Conservation (phyloP, 768 basidiomycete genomes). For the Podaxis carcinomalis region DNA sequence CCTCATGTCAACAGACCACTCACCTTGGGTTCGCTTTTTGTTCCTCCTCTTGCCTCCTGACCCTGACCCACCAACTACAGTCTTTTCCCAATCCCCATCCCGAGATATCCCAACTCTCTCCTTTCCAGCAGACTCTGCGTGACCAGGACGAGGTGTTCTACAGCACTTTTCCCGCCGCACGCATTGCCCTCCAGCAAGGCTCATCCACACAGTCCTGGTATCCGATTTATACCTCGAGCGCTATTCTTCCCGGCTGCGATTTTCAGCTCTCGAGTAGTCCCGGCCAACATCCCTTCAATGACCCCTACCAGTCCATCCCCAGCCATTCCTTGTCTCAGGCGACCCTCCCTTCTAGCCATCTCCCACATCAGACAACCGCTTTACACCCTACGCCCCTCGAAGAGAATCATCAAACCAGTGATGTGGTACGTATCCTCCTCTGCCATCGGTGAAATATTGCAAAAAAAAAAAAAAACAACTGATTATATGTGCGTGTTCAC, state of each 20-base stretch:
- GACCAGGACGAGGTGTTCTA: conserved; percentile 37
- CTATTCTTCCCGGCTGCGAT: background rate
- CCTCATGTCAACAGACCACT: no score
- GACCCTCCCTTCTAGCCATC: background rate
- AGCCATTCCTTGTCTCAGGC: background rate
- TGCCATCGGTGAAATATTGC: background rate
- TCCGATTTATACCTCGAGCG: background rate
- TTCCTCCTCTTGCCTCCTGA: background rate
- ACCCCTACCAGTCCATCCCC: background rate
- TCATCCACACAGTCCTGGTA: background rate
- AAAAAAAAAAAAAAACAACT: background rate
- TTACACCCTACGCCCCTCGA: background rate
- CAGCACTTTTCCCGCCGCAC: conserved; percentile 18
- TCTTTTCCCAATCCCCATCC: background rate
- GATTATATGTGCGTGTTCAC: background rate
- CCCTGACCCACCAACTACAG: background rate
- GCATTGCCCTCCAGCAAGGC: background rate
- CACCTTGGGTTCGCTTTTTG: no score
- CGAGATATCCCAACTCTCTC: background rate
- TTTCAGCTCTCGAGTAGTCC: background rate
- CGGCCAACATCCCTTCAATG: background rate
- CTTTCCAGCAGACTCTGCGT: conserved; percentile 29
- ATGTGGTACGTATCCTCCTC: background rate
- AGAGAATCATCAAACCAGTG: background rate
- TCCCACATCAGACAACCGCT: background rate